These are phyloP conservation scores for Phytophthora pistaciae DNA, from an alignment of 352 stramenopile species.

Conservation along the genomic window DNA sequence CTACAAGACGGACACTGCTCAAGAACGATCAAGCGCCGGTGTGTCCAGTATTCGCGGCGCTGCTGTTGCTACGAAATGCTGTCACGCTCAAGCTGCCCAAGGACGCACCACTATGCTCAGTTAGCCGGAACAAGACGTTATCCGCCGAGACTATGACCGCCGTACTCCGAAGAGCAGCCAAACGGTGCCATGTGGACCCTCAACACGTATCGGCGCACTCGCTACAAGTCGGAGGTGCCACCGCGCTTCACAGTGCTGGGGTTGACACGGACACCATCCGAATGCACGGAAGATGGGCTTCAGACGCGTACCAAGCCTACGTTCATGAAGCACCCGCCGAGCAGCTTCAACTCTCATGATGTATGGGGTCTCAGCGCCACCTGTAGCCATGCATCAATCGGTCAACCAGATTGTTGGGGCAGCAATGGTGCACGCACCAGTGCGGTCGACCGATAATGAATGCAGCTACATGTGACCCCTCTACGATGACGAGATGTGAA, in stretches of 20 bases:
- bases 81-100: neutral
- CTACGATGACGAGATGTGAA: too few relatives aligned
- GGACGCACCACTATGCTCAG: neutral
- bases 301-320: slow-evolving; percentile 13
- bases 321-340: neutral
- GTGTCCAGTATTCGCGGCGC: neutral
- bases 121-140: neutral
- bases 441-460: too few relatives aligned
- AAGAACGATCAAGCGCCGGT: neutral
- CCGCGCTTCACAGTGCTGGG: slow-evolving; percentile 4
- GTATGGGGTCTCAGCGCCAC: too few relatives aligned
- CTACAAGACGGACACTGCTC: neutral
- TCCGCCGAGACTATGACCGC: neutral
- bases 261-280: slow-evolving; percentile 4
- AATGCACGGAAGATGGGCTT: slow-evolving; percentile 7
- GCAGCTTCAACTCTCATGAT: neutral
- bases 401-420: too few relatives aligned
- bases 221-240: slow-evolving; percentile 1
- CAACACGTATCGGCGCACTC: neutral
- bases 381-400: too few relatives aligned
- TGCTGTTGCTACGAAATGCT: neutral
- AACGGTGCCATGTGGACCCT: neutral
- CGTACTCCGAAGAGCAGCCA: neutral
- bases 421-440: too few relatives aligned
- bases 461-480: too few relatives aligned